Evolutionary conservation across 352 stramenopile species (phyloP).

Genomic region (Thalassiosira mediterranea): DNA sequence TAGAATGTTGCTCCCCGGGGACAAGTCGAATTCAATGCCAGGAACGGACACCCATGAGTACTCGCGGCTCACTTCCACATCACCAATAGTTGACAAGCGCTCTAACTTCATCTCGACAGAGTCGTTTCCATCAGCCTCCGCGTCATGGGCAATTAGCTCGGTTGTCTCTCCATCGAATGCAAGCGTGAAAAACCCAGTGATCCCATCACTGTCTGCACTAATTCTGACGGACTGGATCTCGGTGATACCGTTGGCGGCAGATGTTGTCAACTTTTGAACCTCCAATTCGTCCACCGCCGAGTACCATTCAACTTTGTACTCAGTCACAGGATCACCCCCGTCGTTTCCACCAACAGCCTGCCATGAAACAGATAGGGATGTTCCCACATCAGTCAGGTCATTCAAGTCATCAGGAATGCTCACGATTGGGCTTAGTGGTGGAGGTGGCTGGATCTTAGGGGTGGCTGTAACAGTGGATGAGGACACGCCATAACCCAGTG

Average conservation of each 20-base stretch:
- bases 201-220: slow-evolving; percentile 75
- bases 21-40: slow-evolving; percentile 52
- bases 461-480: slow-evolving; percentile 55
- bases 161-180: slow-evolving; percentile 89
- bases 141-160: slow-evolving; percentile 87
- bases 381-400: slow-evolving; percentile 72
- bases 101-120: slow-evolving; percentile 75
- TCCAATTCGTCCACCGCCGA: slow-evolving; percentile 50
- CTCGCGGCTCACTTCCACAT: slow-evolving; percentile 73
- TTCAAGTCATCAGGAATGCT: slow-evolving; percentile 43
- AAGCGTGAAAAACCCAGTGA: slow-evolving; percentile 91
- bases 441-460: slow-evolving; percentile 68
- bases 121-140: slow-evolving; percentile 80
- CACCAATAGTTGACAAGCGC: slow-evolving; percentile 72
- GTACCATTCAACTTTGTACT: slow-evolving; percentile 85
- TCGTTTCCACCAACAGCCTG: slow-evolving; percentile 82
- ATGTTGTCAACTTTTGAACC: slow-evolving; percentile 86
- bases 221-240: slow-evolving; percentile 84
- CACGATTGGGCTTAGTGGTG: slow-evolving; percentile 50
- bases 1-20: slow-evolving; percentile 44
- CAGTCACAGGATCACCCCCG: slow-evolving; percentile 77
- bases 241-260: slow-evolving; percentile 70
- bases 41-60: slow-evolving; percentile 59
- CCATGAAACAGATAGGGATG: slow-evolving; percentile 90
- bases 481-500: slow-evolving; percentile 89